A percentile compares a stretch with the other conserved stretches of the same genome.
Evolutionary conservation across 805 yeast species (phyloP).

Genomic region (Myxozyma melibiosi): DNA sequence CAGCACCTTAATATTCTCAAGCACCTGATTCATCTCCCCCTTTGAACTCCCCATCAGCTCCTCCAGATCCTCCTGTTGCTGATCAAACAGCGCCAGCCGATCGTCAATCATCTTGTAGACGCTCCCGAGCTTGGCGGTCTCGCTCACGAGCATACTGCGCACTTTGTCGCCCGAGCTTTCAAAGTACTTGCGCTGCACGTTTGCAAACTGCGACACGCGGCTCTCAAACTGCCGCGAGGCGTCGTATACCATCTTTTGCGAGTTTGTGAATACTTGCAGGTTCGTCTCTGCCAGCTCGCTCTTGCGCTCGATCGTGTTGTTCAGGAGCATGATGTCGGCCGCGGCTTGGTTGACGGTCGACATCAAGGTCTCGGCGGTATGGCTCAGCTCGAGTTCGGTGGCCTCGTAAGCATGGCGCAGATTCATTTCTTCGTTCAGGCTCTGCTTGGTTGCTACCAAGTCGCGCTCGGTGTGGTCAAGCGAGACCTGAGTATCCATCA

Average conservation of each 20-base stretch:
- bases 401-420: slow-evolving; percentile 38
- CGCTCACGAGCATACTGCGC: slow-evolving; percentile 18
- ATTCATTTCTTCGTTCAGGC: slow-evolving; percentile 33
- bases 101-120: slow-evolving; percentile 28
- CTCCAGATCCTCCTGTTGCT: slow-evolving; percentile 14
- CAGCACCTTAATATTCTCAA: slow-evolving; percentile 31
- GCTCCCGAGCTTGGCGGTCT: slow-evolving; percentile 25
- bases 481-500: slow-evolving; percentile 30
- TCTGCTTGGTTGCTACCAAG: slow-evolving; percentile 23
- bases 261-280: slow-evolving; percentile 15
- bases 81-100: slow-evolving; percentile 15
- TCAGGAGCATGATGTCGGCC: slow-evolving; percentile 31
- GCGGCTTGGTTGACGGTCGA: slow-evolving; percentile 33
- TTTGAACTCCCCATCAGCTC: slow-evolving; percentile 25
- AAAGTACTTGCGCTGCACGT: slow-evolving; percentile 8
- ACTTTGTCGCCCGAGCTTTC: slow-evolving; percentile 18
- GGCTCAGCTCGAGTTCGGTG: slow-evolving; percentile 38
- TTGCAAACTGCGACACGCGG: slow-evolving; percentile 54
- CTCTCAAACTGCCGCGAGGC: slow-evolving; percentile 56
- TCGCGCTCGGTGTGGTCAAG: slow-evolving; percentile 25
- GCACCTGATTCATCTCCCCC: slow-evolving; percentile 28
- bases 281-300: slow-evolving; percentile 22
- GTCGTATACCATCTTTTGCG: slow-evolving; percentile 48
- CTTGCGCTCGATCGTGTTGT: slow-evolving; percentile 30
- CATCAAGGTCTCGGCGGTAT: slow-evolving; percentile 36